Evolutionary conservation across 129 eudicot genomes (phyloP), one percentile per base, ranked within the genome.

Genomic region (Kitagawia praeruptora): DNA sequence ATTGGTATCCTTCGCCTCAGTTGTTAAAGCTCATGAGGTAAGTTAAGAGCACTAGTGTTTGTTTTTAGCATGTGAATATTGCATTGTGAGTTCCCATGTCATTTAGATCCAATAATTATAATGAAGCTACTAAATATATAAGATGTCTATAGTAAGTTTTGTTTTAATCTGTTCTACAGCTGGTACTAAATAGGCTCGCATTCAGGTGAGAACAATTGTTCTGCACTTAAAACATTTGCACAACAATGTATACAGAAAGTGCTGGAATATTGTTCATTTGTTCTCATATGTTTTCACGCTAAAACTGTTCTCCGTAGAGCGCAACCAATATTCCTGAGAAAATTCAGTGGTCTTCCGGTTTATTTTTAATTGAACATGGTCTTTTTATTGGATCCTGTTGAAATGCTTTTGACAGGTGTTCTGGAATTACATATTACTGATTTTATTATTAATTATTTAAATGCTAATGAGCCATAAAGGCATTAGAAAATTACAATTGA

Each of bases 21-120:
- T 58, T 93, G 86, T 77, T 93, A 83, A 93, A 87, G 84, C 83
- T 93, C 80, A 93, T 90, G 96, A 89, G 98, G 98, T 93, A 80
- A 81, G 87, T 85, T 56, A 37, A 67, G 40, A 61, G 51, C 23
- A 48, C 66, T 46, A 37, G 34, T 77, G 28, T 53, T 40, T 74
- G 19, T 6, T 40, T 69, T 54, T 51, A 41, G 46, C 31, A 44
- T 73, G 9, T 73, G 47, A 72, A 42, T 28, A 23, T 18, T 64
- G 23, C 15, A 37, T 23, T 25, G 31, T 41, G 37, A 42, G 66
- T 39, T 54, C 0, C 18, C 56, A 34, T 53, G 16, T 21, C 71
- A 54, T 27, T 4, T 44, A 37, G 10, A 37, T 25, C 12, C 12
- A 38, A 1, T 56, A 42, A 37, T 77, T 53, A 23, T n/a, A 73